Evolutionary conservation across 129 eudicot genomes (phyloP).

Genomic region (Rutidosis leptorrhynchoides): DNA sequence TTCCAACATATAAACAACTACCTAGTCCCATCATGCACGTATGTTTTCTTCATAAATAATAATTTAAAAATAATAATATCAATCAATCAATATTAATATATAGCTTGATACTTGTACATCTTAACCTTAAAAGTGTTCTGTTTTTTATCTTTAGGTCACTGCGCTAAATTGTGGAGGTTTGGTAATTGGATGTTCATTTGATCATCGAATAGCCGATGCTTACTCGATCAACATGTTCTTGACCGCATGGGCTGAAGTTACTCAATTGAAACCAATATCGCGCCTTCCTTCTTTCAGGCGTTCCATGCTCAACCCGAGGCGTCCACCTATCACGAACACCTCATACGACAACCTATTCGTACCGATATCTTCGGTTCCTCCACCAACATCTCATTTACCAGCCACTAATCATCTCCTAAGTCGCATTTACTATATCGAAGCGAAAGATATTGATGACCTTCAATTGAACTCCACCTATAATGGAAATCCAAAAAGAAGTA

Average conservation of each 20-base stretch:
- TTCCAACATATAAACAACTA: neutral
- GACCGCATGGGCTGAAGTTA: slow-evolving; percentile 53
- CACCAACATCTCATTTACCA: slow-evolving; percentile 17
- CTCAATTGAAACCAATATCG: slow-evolving; percentile 30
- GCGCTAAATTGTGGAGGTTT: slow-evolving; percentile 61
- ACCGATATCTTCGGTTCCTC: slow-evolving; percentile 36
- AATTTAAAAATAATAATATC: no score
- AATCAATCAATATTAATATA: no score
- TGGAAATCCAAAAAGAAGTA: slow-evolving; percentile 32
- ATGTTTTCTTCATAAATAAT: no score
- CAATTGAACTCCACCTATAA: slow-evolving; percentile 31
- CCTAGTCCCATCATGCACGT: no score
- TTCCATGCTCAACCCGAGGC: slow-evolving; percentile 52
- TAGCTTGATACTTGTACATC: no score
- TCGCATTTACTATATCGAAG: slow-evolving; percentile 39
- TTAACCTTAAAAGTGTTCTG: neutral
- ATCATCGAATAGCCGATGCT: slow-evolving; percentile 65
- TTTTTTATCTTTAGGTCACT: slow-evolving; percentile 36
- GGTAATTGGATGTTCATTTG: slow-evolving; percentile 57
- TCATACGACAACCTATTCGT: slow-evolving; percentile 34
- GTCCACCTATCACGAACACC: slow-evolving; percentile 35
- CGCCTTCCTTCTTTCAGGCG: slow-evolving; percentile 46
- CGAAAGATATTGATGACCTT: slow-evolving; percentile 36
- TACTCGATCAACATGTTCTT: slow-evolving; percentile 55
- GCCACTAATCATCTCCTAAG: slow-evolving; percentile 34